phyloP scores from a whole-genome alignment of 2,329 filamentous ascomycete species.

The Diplocarpon rosae region DNA sequence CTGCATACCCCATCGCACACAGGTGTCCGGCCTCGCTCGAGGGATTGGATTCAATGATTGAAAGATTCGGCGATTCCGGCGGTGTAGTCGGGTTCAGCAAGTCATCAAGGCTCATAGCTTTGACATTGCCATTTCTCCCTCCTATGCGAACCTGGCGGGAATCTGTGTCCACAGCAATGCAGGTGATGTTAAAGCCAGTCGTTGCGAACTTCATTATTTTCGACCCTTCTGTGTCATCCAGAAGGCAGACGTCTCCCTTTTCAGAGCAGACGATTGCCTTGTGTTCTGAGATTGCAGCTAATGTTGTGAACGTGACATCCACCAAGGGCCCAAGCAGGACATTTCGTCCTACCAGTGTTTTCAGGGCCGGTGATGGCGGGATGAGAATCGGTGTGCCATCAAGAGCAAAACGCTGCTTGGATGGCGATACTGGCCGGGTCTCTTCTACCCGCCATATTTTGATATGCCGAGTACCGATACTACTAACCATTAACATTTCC shows the following conservation, averaged over 20 bases:
- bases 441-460: slow-evolving; percentile 89
- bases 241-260: slow-evolving; percentile 78
- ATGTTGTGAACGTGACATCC: slow-evolving; percentile 75
- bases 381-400: slow-evolving; percentile 31
- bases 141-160: slow-evolving; percentile 28
- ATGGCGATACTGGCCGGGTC: slow-evolving; percentile 44
- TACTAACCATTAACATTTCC: slow-evolving; percentile 17
- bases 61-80: slow-evolving; percentile 23
- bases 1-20: slow-evolving; percentile 58
- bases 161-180: slow-evolving; percentile 29
- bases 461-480: slow-evolving; percentile 75
- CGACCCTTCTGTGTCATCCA: slow-evolving; percentile 63
- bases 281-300: slow-evolving; percentile 58
- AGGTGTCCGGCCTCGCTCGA: slow-evolving; percentile 31
- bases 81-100: slow-evolving; percentile 23
- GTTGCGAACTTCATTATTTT: slow-evolving; percentile 57
- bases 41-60: slow-evolving; percentile 8
- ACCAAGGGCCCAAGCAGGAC: slow-evolving; percentile 72
- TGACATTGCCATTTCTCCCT: slow-evolving; percentile 32
- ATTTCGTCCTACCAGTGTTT: slow-evolving; percentile 75
- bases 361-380: slow-evolving; percentile 38
- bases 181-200: slow-evolving; percentile 47
- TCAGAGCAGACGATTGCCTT: slow-evolving; percentile 80
- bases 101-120: slow-evolving; percentile 39
- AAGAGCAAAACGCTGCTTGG: slow-evolving; percentile 45